Evolutionary conservation across 140 eudicot species (phyloP), one percentile per base, ranked within the genome.

Genomic region (Anethum foeniculum): DNA sequence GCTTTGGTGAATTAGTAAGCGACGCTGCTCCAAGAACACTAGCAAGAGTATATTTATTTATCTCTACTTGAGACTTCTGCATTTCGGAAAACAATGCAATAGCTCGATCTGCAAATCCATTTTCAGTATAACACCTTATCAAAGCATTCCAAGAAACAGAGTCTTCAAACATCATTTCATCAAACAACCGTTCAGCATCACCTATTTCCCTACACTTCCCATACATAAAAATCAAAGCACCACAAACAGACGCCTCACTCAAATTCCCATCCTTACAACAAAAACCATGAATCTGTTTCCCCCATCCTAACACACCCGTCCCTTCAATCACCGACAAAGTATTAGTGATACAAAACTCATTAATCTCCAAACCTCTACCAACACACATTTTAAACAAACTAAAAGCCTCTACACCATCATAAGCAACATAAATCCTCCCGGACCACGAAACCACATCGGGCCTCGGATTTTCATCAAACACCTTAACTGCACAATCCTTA

Each of bases 361-460:
- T 89, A 14, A 82, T 64, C 32, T 89, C 87, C 64, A 79, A 79
- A 74, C 75, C 82, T 15, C 54, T 62, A 13, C 56, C 52, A 44
- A 81, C 75, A 82, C 85, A 80, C 46, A 60, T 6, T 62, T 65
- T 83, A 79, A 86, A 85, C 56, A 77, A 27, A 56, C 75, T 87
- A 44, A 85, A 77, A 51, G 89, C 92, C 36, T 86, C 89, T 18
- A 68, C 5, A 69, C 81, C 87, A 85, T 86, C 92, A 76, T 38
- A 81, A 41, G 92, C 81, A 13, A 75, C 87, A 48, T 64, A 67
- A 75, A 89, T 86, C 83, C 90, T 60, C 60, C 77, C 87, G 1
- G 85, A 82, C 90, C 90, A 88, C n/a, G 87, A 88, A 12, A 88
- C 92, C 71, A 85, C 81, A 79, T 89, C 92, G 12, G 82, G 46